Conservation (phyloP, 169 alveolate species). For the Plasmodium cynomolgi region DNA sequence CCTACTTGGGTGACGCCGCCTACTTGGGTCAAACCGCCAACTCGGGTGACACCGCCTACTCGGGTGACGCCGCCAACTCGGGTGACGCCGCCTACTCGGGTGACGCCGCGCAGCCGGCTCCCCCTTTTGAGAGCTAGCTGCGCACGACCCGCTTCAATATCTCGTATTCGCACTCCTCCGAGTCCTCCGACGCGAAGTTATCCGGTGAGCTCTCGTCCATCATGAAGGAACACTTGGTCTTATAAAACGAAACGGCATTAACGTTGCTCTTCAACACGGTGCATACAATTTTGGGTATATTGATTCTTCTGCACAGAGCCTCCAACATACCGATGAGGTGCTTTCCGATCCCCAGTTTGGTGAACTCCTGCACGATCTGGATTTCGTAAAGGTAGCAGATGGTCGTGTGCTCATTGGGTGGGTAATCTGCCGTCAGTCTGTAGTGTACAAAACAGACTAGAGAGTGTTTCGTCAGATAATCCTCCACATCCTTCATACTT, state of each 20-base stretch:
- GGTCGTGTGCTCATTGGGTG: slow-evolving; percentile 30
- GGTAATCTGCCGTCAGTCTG: slow-evolving; percentile 35
- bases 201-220: slow-evolving; percentile 83
- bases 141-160: neutral
- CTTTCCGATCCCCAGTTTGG: slow-evolving; percentile 76
- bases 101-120: neutral
- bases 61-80: no score
- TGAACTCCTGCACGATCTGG: slow-evolving; percentile 20
- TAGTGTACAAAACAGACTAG: slow-evolving; percentile 35
- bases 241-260: slow-evolving; percentile 80
- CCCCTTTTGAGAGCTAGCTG: neutral
- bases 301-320: slow-evolving; percentile 33
- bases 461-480: neutral
- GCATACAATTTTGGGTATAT: slow-evolving; percentile 79
- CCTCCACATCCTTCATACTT: neutral
- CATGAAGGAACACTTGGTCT: slow-evolving; percentile 77
- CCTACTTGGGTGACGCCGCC: no score
- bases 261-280: slow-evolving; percentile 79
- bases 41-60: no score
- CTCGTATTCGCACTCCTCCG: slow-evolving; percentile 33
- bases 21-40: no score
- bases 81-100: neutral
- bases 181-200: slow-evolving; percentile 29
- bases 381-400: slow-evolving; percentile 37
- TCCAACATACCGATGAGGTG: slow-evolving; percentile 66